Conservation (phyloP, 1,284 basidiomycete species). For the Macrocybe sp. region DNA sequence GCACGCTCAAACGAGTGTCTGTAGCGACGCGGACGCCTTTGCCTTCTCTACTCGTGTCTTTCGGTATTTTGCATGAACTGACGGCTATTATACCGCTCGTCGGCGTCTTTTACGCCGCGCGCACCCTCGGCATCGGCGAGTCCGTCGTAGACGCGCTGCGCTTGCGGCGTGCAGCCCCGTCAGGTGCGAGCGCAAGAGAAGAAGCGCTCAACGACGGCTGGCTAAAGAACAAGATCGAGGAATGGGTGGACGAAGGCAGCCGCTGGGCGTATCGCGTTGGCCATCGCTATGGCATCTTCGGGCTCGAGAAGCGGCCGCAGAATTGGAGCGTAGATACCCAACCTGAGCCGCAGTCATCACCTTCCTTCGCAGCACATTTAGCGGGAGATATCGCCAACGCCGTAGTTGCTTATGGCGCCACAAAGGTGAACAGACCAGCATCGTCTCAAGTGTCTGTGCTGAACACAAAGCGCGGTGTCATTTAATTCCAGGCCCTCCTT, state of each 20-base stretch:
- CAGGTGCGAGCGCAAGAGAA: slow-evolving; percentile 13
- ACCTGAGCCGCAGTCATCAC: slow-evolving; percentile 17
- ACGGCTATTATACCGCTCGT: slow-evolving; percentile 80
- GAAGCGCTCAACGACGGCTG: slow-evolving; percentile 22
- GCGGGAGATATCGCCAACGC: slow-evolving; percentile 74
- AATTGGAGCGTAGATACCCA: slow-evolving; percentile 19
- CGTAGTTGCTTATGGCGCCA: slow-evolving; percentile 78
- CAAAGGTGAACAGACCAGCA: slow-evolving; percentile 56
- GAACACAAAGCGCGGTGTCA: slow-evolving; percentile 6
- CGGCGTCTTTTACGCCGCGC: slow-evolving; percentile 70
- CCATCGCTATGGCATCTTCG: slow-evolving; percentile 76
- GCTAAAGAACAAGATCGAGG: slow-evolving; percentile 34
- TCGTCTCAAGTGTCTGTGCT: background rate
- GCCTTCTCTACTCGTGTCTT: slow-evolving; percentile 75
- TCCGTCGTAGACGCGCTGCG: slow-evolving; percentile 44
- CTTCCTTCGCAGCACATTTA: slow-evolving; percentile 26
- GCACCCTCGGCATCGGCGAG: slow-evolving; percentile 69
- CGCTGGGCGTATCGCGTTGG: slow-evolving; percentile 70
- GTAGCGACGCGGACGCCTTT: slow-evolving; percentile 67
- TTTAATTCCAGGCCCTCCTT: slow-evolving; percentile 58
- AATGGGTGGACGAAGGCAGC: slow-evolving; percentile 75
- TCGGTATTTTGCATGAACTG: slow-evolving; percentile 82
- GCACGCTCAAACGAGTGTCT: slow-evolving; percentile 52
- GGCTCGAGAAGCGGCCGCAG: slow-evolving; percentile 55
- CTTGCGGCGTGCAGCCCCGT: background rate